phyloP scores from a whole-genome alignment of 768 basidiomycete genomes.

The Plicaturopsis crispa region DNA sequence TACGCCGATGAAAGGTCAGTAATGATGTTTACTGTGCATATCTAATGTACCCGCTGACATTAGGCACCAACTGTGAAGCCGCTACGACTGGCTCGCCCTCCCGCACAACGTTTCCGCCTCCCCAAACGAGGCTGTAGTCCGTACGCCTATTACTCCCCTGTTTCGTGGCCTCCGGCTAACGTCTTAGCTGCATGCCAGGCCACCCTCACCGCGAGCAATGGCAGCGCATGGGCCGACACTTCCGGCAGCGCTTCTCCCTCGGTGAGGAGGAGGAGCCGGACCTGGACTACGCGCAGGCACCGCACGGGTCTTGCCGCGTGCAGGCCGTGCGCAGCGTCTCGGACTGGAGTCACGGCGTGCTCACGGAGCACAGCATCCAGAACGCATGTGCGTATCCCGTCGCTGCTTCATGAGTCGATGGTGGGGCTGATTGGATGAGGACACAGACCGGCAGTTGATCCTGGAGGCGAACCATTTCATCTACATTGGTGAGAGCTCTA shows the following conservation, averaged over 20 bases:
- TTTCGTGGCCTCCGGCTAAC: neutral
- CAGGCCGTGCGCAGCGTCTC: slow-evolving; percentile 82
- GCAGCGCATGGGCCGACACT: slow-evolving; percentile 47
- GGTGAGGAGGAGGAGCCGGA: slow-evolving; percentile 25
- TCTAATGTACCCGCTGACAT: too few species aligned
- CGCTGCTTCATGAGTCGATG: neutral
- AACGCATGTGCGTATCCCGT: slow-evolving; percentile 66
- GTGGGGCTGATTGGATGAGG: neutral
- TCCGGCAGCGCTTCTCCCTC: slow-evolving; percentile 50
- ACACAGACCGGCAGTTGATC: slow-evolving; percentile 70
- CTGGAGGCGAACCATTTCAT: slow-evolving; percentile 81
- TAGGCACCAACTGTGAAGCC: too few species aligned
- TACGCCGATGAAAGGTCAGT: too few species aligned
- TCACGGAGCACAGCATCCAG: slow-evolving; percentile 88
- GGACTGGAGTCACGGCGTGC: slow-evolving; percentile 93
- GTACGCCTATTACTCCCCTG: slow-evolving; percentile 25
- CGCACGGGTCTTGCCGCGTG: slow-evolving; percentile 52
- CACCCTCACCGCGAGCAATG: slow-evolving; percentile 68
- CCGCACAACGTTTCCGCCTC: slow-evolving; percentile 60
- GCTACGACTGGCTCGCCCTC: slow-evolving; percentile 65
- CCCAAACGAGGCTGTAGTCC: slow-evolving; percentile 60
- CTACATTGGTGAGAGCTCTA: slow-evolving; percentile 60
- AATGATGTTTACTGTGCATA: too few species aligned
- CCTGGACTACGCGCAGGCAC: slow-evolving; percentile 30
- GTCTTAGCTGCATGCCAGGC: slow-evolving; percentile 15